Evolutionary conservation across 345 rosid species (phyloP), one percentile per base, ranked within the genome.

Genomic region (Euphorbia tirucalli): DNA sequence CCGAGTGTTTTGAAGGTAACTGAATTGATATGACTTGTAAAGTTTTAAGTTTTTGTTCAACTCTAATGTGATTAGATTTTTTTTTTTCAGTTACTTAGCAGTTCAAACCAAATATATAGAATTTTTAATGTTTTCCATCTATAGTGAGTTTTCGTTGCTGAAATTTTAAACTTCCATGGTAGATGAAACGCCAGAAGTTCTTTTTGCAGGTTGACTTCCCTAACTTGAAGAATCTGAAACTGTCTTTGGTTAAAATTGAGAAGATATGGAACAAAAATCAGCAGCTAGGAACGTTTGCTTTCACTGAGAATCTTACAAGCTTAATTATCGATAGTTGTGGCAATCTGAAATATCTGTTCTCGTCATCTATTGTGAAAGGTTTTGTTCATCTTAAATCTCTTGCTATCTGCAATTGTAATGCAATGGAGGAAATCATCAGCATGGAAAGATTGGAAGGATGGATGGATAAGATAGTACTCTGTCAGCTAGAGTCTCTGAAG

Each of bases 331-430:
- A 60, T 11, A 19, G 62, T 21, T 68, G 71, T 22, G 11, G 9
- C 10, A 68, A 24, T 54, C n/a, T 80, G 31, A 66, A 70, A 11
- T 54, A n/a, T 57, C 0, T 77, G 19, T 66, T 77, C 11, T 3
- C 74, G 0, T 3, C 21, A 22, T 66, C 71, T 3, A 15, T 66
- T 68, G 22, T 61, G 61, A 19, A 43, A 39, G 30, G 52, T 64
- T 49, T 72, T 48, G 14, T 5, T 22, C 44, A 54, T 18, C 80
- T 72, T 18, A 28, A 60, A n/a, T 0, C 27, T 0, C 69, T 80
- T 39, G 24, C 4, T 0, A 32, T 76, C 16, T 0, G 0, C 0
- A 0, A n/a, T 11, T 72, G 77, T 14, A 1, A 1, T 22, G 46
- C 13, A 2, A 19, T 80, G 69, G 72, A 80, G 59, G 22, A 22